Base-by-base conservation (phyloP, 2,329 filamentous ascomycete species). In the Rutstroemia sp. region DNA sequence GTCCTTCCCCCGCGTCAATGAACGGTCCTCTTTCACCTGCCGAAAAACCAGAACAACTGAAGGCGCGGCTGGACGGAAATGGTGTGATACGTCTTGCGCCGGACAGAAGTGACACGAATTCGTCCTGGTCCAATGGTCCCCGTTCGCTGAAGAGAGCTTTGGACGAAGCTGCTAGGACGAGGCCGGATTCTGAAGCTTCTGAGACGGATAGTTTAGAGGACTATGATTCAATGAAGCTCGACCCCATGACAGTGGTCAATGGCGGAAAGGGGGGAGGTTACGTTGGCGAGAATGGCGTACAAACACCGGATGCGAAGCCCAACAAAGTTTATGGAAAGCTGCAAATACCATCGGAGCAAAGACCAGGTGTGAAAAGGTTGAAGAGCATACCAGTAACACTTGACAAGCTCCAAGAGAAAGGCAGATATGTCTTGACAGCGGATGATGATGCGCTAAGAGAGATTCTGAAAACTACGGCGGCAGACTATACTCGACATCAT, bases 201-300 rank as follows among this genome's bases (percentile, higher is more conserved):
- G 66, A 68, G 39, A 65, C 49, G 46, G 56, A 60, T 16, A 67
- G 65, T 23, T 64, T 68, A 53, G 67, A 69, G 53, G 65, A 69
- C 46, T 68, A 68, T 44, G 67, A 69, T 58, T 52, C 63, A 6
- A 37, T 69, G 16, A 63, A 52, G 42, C 65, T 60, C 45, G 65
- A 68, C 50, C 65, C 63, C 2, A 57, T 48, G 30, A 57, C 65
- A 21, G 60, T 69, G 5, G 54, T 66, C 58, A 50, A 64, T 66
- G 34, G 72, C 65, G 58, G 67, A 55, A 58, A 71, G 63, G 58
- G 72, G 66, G 46, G 70, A 62, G 44, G 69, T 57, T 60, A 71
- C 67, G 44, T 60, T 63, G 45, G 55, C 50, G 44, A 66, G 54
- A 58, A 42, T 27, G 39, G 56, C 55, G 23, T 54, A 59, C 46